phyloP scores from a whole-genome alignment of 306 rosid genomes.

The Crotalaria pallida region DNA sequence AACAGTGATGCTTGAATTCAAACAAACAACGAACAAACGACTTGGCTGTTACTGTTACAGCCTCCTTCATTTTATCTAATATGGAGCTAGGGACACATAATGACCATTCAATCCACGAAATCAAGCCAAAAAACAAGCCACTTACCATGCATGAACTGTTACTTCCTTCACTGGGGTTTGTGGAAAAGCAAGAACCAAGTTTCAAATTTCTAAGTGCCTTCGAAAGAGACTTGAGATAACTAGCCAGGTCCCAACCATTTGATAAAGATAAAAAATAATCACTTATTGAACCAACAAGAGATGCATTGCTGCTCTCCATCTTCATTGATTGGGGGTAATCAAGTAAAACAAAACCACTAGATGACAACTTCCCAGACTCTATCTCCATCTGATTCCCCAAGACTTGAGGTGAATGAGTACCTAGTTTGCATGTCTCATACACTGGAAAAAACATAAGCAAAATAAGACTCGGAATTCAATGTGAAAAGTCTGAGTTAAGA shows the following conservation, averaged over 20 bases:
- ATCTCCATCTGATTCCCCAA: constrained; percentile 87
- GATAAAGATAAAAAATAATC: constrained; percentile 91
- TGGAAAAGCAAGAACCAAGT: constrained; percentile 60
- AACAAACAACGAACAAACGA: background rate
- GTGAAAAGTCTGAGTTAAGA: background rate
- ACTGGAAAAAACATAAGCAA: constrained; percentile 45
- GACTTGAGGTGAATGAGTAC: constrained; percentile 84
- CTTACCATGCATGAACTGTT: constrained; percentile 78
- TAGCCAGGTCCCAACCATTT: constrained; percentile 94
- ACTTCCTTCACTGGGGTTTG: constrained; percentile 82
- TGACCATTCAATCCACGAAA: constrained; percentile 17
- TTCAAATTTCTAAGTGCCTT: constrained; percentile 89
- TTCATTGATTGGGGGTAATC: constrained; percentile 98
- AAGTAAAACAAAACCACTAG: constrained; percentile 81
- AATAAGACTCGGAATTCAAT: constrained; percentile 7
- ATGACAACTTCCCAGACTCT: constrained; percentile 72
- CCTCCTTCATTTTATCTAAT: background rate
- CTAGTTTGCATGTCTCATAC: constrained; percentile 95
- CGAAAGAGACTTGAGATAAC: constrained; percentile 95
- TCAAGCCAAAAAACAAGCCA: constrained; percentile 16
- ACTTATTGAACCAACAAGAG: constrained; percentile 93
- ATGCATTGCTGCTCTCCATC: constrained; percentile 89
- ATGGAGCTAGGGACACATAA: background rate
- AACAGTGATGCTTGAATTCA: background rate
- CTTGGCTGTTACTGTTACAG: background rate